These are phyloP conservation scores for Carnegiea gigantea DNA, from an alignment of 179 eudicot species.

Conservation along the genomic window DNA sequence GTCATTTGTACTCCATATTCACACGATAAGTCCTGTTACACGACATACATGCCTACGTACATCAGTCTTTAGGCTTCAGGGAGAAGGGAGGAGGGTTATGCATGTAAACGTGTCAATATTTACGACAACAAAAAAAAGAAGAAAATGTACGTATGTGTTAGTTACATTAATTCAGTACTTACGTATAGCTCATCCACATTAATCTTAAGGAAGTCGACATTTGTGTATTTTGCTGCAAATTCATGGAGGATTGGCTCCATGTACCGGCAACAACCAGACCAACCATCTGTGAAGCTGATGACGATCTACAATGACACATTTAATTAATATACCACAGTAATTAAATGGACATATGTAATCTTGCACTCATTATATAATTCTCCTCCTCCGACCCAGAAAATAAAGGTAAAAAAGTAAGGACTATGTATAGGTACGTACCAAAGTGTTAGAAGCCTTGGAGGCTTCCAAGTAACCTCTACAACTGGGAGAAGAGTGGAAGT, in stretches of 20 bases:
- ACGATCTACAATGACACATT: constrained; percentile 21
- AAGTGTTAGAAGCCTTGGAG: constrained; percentile 3
- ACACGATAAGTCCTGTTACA: not conserved
- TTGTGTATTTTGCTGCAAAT: constrained; percentile 36
- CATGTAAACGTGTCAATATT: no score
- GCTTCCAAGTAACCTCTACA: constrained; percentile 1
- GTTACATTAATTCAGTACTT: constrained; percentile 1
- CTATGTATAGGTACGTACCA: not conserved
- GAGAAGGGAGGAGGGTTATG: not conserved
- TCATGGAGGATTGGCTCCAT: constrained; percentile 54
- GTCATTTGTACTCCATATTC: not conserved
- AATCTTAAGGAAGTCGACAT: constrained; percentile 40
- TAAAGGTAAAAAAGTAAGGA: not conserved
- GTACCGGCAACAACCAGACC: constrained; percentile 56
- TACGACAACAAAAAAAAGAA: no score
- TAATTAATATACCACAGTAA: no score
- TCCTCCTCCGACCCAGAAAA: not conserved
- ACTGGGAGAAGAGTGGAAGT: not conserved
- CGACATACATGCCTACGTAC: not conserved
- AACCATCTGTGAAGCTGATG: constrained; percentile 30
- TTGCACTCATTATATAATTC: no score
- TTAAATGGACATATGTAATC: no score
- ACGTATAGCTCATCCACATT: constrained; percentile 41
- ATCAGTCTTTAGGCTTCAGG: not conserved
- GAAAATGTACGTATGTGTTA: no score